Base-by-base conservation (phyloP, 2,329 filamentous ascomycete species). In the Trichoderma sp. region DNA sequence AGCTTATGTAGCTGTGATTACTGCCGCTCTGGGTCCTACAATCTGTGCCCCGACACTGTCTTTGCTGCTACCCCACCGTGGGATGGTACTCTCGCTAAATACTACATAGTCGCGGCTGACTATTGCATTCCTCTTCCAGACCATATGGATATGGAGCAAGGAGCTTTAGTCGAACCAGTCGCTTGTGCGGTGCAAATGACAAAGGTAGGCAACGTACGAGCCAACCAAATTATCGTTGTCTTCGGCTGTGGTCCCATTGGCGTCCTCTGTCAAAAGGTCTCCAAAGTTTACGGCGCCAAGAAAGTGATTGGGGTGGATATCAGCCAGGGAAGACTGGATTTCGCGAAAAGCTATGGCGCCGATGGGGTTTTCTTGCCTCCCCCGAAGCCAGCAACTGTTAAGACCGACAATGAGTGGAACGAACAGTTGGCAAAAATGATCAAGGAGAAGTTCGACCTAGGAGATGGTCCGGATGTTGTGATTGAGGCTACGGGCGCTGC, bases 181-280 rank as follows among this genome's bases (percentile, higher is more conserved):
- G 43, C 43, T 47, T 47, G 43, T 15, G 43, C 43, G 8, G 43
- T 47, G 3, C 43, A 47, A 47, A 47, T 47, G 43, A 47, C 43
- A n/a, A 82, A 82, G 65, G 77, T 81, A 1, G 84, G 80, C 0
- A 78, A 82, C 6, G 76, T 86, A 13, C 76, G 76, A 17, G 77
- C 78, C 3, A 79, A 81, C 17, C 81, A 85, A 72, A 82, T 79
- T 0, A 81, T 86, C 2, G 78, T 85, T 0, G 82, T 87, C 3
- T 83, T 86, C 71, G 85, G 85, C 1, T 84, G 82, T 53, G 84
- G 85, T 0, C 83, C 84, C 1, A 84, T 87, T n/a, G 85, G 85
- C 0, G 74, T 84, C 1, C 77, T 86, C 1, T 84, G 81, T 59
- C 81, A 83, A 68, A 82, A 82, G 12, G 84, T 86, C 4, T 81